These are phyloP conservation scores for Aquanectria penicillioides DNA, from an alignment of 2,329 filamentous ascomycete species.

Conservation along the genomic window DNA sequence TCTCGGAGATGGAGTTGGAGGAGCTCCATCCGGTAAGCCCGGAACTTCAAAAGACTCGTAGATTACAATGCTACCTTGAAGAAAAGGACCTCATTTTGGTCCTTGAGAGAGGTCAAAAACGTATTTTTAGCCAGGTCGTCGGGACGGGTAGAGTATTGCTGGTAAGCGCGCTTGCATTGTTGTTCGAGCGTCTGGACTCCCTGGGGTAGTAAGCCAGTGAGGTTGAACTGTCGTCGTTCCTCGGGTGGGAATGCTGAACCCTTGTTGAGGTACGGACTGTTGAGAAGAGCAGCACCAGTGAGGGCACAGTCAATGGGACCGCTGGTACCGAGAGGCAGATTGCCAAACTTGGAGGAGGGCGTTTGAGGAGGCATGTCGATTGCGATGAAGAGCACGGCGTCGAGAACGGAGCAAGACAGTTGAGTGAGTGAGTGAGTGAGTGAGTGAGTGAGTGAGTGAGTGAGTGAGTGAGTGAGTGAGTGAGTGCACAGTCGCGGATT, in stretches of 20 bases:
- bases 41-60: constrained; percentile 29
- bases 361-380: constrained; percentile 25
- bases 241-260: constrained; percentile 79
- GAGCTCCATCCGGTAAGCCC: constrained; percentile 57
- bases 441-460: too few species aligned
- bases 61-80: constrained; percentile 64
- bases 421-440: too few species aligned
- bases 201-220: constrained; percentile 78
- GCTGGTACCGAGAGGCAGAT: constrained; percentile 48
- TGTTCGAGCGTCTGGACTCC: constrained; percentile 79
- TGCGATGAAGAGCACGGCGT: too few species aligned
- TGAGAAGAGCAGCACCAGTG: constrained; percentile 48
- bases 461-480: too few species aligned
- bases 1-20: constrained; percentile 82
- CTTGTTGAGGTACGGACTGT: constrained; percentile 72
- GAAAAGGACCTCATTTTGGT: constrained; percentile 87
- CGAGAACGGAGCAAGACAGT: too few species aligned
- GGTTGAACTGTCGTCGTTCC: constrained; percentile 75
- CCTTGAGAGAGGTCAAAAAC: constrained; percentile 85
- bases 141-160: constrained; percentile 74
- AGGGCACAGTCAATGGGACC: constrained; percentile 51
- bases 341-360: constrained; percentile 38
- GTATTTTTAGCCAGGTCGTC: constrained; percentile 85
- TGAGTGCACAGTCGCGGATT: too few species aligned
- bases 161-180: constrained; percentile 80